Evolutionary conservation across 1,284 basidiomycete genomes (phyloP), one percentile per base, ranked within the genome.

Genomic region (Boletellus sp.): DNA sequence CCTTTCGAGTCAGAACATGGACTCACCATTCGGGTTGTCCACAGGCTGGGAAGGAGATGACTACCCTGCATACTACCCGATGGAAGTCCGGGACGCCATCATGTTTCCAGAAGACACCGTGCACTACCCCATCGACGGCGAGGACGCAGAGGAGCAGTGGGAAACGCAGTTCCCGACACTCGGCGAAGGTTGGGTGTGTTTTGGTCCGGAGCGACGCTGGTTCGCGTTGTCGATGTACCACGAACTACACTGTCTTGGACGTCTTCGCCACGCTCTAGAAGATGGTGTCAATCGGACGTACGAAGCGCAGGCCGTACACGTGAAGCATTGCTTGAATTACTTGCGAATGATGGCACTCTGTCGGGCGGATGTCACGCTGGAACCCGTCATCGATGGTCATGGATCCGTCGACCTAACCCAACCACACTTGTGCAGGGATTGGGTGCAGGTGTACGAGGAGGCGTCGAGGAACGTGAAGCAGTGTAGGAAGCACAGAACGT

Each of bases 351-450:
- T 56, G 56, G 49, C 62, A 2, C 61, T 75, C 8, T 75, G 74
- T 41, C 54, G 61, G 12, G 67, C 74, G 8, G 70, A 72, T 46
- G 58, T 63, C 15, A 65, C 63, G 5, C 54, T 74, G 15, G 73
- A 74, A 37, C 57, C 60, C 0, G 64, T 66, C 18, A 33, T 64
- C 24, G 44, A 60, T 50, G 59, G 67, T n/a, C 71, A 75, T 58
- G 73, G 77, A 48, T 66, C 53, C 15, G 60, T 66, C 67, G 44
- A 63, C 59, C 44, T 67, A 71, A 47, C 61, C 71, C 54, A 62
- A 60, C 73, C 71, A 16, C 77, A 78, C 55, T 59, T 74, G 32
- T 81, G 79, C 54, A 64, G 67, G 44, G 76, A 81, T 58, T 80
- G 78, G 79, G 62, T 62, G 35, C 63, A 68, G 47, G 67, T 75